phyloP scores from a whole-genome alignment of 352 stramenopile genomes.

The Globisporangium acanthophoron region DNA sequence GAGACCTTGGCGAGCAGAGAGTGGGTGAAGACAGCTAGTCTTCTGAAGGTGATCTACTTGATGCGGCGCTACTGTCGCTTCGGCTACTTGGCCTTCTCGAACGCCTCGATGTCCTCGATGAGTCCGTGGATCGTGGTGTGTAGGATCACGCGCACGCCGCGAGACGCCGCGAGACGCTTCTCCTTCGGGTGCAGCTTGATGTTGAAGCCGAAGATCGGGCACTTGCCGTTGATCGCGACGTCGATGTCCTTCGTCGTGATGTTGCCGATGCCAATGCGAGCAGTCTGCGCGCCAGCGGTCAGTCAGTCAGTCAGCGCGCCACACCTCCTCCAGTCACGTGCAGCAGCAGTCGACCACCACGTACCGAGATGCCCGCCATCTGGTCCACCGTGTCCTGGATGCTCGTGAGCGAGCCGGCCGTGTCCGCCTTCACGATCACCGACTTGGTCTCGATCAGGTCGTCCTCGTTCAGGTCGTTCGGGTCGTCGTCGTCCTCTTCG shows the following conservation, averaged over 20 bases:
- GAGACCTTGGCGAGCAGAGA: not conserved
- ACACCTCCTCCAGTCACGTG: not conserved
- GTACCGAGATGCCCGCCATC: slow-evolving; percentile 52
- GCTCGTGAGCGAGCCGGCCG: slow-evolving; percentile 68
- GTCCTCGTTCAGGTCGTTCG: slow-evolving; percentile 32
- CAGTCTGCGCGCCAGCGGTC: slow-evolving; percentile 33
- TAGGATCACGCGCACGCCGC: slow-evolving; percentile 63
- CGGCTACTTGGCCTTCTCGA: slow-evolving; percentile 16
- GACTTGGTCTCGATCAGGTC: slow-evolving; percentile 44
- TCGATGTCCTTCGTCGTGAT: slow-evolving; percentile 78
- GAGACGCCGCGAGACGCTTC: slow-evolving; percentile 40
- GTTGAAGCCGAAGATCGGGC: slow-evolving; percentile 83
- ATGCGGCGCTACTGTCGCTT: not conserved
- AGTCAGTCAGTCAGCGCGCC: not conserved
- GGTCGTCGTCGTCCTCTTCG: slow-evolving; percentile 12
- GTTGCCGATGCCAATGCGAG: slow-evolving; percentile 71
- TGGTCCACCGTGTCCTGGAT: slow-evolving; percentile 83
- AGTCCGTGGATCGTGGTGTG: slow-evolving; percentile 68
- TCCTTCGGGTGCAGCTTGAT: slow-evolving; percentile 64
- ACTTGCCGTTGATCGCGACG: slow-evolving; percentile 71
- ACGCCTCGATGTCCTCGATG: slow-evolving; percentile 64
- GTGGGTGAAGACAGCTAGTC: not conserved
- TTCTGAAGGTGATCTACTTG: not conserved
- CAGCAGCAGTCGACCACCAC: not conserved
- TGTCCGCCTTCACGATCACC: slow-evolving; percentile 80